These are phyloP conservation scores for Sherardia arvensis DNA, from an alignment of 257 asterid species.

Conservation along the genomic window DNA sequence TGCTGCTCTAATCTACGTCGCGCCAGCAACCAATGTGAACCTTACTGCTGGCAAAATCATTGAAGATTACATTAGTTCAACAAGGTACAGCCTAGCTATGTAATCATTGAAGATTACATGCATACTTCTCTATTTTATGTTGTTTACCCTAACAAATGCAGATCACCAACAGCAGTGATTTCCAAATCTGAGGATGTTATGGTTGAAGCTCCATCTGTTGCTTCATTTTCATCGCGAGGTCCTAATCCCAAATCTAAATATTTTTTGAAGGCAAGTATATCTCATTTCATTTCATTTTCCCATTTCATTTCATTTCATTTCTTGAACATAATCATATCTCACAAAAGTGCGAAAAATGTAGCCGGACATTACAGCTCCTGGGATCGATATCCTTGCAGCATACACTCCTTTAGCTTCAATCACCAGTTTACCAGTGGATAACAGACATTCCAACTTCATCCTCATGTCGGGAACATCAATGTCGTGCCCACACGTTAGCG, in stretches of 20 bases:
- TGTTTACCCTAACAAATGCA: conserved; percentile 31
- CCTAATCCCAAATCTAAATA: not conserved
- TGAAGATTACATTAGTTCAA: conserved; percentile 40
- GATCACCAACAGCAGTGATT: conserved; percentile 65
- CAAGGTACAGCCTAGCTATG: conserved; percentile 29
- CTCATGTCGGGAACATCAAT: conserved; percentile 95
- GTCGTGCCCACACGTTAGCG: conserved; percentile 89
- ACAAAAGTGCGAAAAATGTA: conserved; percentile 8
- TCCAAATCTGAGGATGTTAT: conserved; percentile 50
- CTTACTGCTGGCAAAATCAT: conserved; percentile 39
- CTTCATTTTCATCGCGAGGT: conserved; percentile 25
- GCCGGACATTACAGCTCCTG: conserved; percentile 93
- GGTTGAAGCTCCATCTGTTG: conserved; percentile 61
- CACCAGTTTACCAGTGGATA: conserved; percentile 64
- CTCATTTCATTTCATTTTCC: too few relatives aligned
- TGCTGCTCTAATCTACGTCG: conserved; percentile 62
- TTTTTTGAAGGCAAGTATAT: not conserved
- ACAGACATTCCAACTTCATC: conserved; percentile 52
- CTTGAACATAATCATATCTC: not conserved
- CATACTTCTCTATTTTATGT: not conserved
- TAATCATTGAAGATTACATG: not conserved
- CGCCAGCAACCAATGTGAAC: conserved; percentile 67
- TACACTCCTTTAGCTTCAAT: conserved; percentile 63
- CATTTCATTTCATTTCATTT: too few relatives aligned
- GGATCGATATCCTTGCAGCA: conserved; percentile 81